Base-by-base conservation (phyloP, 768 basidiomycete species). In the Lentinula boryana region DNA sequence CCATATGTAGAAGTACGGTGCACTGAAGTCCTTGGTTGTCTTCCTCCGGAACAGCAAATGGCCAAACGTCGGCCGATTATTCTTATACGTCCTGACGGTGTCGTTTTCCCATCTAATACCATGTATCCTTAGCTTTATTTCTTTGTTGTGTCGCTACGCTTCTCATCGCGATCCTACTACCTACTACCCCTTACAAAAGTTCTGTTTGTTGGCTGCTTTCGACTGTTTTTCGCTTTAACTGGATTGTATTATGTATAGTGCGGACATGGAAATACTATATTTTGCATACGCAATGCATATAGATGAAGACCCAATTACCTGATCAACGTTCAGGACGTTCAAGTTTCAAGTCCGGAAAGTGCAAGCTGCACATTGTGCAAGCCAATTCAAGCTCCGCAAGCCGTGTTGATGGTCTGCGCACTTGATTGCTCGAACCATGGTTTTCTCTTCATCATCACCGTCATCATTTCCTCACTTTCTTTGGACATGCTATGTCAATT, bases 1-100 rank as follows among this genome's bases (percentile, higher is more conserved):
- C 88, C 89, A n/a, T 89, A 85, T 69, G 88, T 89, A 63, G 91
- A 93, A 75, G 86, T 94, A 67, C 84, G 92, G 63, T 93, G 93
- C 75, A 87, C 87, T 36, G 92, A 95, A 75, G 90, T 91, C 16
- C 73, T 92, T 21, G 90, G 89, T 18, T 92, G 91, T 67, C 74
- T 91, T 46, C 93, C 92, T 15, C 88, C 89, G 3, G 89, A 91
- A 65, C 77, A 78, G 52, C 85, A 81, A 65, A 73, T 80, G 56
- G 71, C 76, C 61, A 91, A 89, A 74, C 87, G 88, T 59, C 79
- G 90, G 54, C 89, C 91, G 8, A 84, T 95, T 60, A 80, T 93
- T 64, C 83, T 95, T 68, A 84, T 94, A 60, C 85, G 93, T 54
- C 81, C 84, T 9, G 93, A 95, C 68, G 93, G 93, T 50, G 85